phyloP scores from a whole-genome alignment of 176 grass and related monocot species.

The Secale cereale region DNA sequence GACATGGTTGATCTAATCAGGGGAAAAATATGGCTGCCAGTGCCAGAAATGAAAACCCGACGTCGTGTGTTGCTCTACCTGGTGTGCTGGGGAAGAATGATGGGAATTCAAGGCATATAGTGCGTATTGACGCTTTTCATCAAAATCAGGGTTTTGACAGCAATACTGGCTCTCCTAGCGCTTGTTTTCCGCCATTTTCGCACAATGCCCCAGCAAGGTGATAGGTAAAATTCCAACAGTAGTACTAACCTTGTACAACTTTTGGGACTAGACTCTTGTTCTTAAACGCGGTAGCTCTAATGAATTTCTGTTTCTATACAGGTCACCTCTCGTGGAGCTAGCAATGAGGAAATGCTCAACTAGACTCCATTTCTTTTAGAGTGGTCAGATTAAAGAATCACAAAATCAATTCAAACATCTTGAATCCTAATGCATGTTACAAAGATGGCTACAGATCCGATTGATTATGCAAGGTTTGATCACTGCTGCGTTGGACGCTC shows the following conservation, averaged over 20 bases:
- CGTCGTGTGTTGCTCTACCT: slow-evolving; percentile 37
- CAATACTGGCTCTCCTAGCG: slow-evolving; percentile 53
- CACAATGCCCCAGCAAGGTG: slow-evolving; percentile 64
- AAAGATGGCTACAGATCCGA: slow-evolving; percentile 41
- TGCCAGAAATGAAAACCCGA: slow-evolving; percentile 38
- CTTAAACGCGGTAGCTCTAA: slow-evolving; percentile 10
- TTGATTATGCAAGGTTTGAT: slow-evolving; percentile 41
- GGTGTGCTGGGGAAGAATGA: slow-evolving; percentile 46
- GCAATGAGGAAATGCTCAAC: slow-evolving; percentile 22
- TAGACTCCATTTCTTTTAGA: neutral
- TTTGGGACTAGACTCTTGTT: neutral
- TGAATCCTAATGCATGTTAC: slow-evolving; percentile 36
- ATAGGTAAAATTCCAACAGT: slow-evolving; percentile 38
- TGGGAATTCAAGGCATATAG: slow-evolving; percentile 40
- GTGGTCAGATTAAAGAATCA: slow-evolving; percentile 21
- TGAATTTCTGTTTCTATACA: slow-evolving; percentile 30
- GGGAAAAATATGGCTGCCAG: slow-evolving; percentile 22
- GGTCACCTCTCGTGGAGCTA: slow-evolving; percentile 27
- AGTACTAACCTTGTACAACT: neutral
- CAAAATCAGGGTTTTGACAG: slow-evolving; percentile 53
- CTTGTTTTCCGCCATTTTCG: slow-evolving; percentile 54
- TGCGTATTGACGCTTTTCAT: slow-evolving; percentile 38
- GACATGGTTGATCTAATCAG: slow-evolving; percentile 35
- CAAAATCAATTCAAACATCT: slow-evolving; percentile 35
- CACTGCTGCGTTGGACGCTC: slow-evolving; percentile 35